Conservation (phyloP, 2,329 filamentous ascomycete species). For the Claviceps maximensis region DNA sequence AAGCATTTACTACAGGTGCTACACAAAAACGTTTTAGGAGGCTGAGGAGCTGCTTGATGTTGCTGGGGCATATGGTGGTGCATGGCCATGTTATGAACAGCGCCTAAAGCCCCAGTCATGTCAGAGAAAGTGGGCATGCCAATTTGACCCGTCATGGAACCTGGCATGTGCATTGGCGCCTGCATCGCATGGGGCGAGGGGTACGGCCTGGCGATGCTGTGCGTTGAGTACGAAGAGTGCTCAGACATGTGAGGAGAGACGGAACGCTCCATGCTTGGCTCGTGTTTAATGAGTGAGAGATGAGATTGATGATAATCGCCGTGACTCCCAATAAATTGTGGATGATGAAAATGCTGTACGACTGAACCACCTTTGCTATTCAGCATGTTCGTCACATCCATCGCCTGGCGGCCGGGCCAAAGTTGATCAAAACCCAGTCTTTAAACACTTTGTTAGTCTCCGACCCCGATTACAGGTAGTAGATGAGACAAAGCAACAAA, state of each 20-base stretch:
- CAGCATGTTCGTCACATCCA: constrained; percentile 40
- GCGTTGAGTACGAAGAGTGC: constrained; percentile 41
- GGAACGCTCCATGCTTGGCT: constrained; percentile 36
- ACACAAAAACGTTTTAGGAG: constrained; percentile 68
- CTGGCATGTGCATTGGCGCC: constrained; percentile 32
- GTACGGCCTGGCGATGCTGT: constrained; percentile 35
- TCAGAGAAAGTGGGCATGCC: constrained; percentile 27
- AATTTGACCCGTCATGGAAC: constrained; percentile 28
- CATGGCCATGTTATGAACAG: constrained; percentile 24
- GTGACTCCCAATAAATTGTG: constrained; percentile 18
- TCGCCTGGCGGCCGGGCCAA: constrained; percentile 33
- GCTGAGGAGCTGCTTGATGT: constrained; percentile 21
- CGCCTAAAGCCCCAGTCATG: constrained; percentile 20
- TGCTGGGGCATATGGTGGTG: constrained; percentile 25
- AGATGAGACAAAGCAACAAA: not conserved
- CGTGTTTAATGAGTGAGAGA: constrained; percentile 21
- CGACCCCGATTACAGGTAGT: not conserved
- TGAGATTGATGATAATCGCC: constrained; percentile 19
- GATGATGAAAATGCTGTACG: constrained; percentile 12
- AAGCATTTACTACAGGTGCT: constrained; percentile 85
- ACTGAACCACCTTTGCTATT: constrained; percentile 32
- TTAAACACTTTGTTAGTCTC: constrained; percentile 5
- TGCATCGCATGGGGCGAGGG: constrained; percentile 42
- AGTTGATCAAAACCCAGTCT: constrained; percentile 27
- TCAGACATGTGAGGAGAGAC: constrained; percentile 48